Conservation (phyloP, 148 eudicot species). For the Rhododendron vialii region DNA sequence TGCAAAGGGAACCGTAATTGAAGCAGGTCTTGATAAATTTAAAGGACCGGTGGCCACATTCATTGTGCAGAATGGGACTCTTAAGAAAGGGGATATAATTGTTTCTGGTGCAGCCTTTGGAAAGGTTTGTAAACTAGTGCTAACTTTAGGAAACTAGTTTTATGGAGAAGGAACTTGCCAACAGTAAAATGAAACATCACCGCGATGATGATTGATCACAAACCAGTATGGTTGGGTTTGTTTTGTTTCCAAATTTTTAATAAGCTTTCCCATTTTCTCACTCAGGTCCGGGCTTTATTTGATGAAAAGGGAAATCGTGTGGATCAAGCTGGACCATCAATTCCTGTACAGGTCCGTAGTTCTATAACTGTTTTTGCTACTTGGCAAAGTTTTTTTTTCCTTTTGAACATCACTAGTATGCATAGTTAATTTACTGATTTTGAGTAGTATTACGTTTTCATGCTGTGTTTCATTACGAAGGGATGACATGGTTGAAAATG, state of each 20-base stretch:
- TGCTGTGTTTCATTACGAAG: background rate
- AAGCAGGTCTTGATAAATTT: constrained; percentile 95
- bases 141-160: background rate
- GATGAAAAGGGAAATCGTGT: constrained; percentile 81
- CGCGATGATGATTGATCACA: background rate
- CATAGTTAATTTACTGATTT: background rate
- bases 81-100: constrained; percentile 73
- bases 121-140: constrained; percentile 53
- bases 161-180: background rate
- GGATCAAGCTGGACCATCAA: constrained; percentile 92
- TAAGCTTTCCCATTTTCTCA: background rate
- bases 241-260: background rate
- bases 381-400: background rate
- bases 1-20: constrained; percentile 91
- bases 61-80: constrained; percentile 97
- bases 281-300: constrained; percentile 84
- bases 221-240: background rate
- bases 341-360: constrained; percentile 76
- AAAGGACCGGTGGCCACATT: constrained; percentile 90
- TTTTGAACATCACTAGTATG: background rate
- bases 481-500: background rate
- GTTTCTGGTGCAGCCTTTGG: constrained; percentile 96
- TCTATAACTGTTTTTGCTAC: background rate
- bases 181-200: background rate
- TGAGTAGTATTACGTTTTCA: background rate